These are phyloP conservation scores for Alternaria angustiovoidea DNA, from an alignment of 2,329 filamentous ascomycete species.

Conservation along the genomic window DNA sequence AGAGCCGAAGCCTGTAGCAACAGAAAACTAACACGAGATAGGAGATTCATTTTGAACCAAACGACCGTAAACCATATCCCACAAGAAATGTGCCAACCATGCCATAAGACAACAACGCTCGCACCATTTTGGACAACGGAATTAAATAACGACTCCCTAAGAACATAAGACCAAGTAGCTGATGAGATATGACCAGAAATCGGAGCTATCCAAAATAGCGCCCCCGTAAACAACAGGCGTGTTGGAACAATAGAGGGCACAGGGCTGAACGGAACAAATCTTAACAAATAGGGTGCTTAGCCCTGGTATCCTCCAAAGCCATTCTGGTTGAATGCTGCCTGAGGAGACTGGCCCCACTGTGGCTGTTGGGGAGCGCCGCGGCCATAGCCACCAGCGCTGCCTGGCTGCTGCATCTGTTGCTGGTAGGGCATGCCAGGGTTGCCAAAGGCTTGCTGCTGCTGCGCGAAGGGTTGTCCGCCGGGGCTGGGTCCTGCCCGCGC, in stretches of 20 bases:
- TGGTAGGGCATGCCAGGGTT: conserved; percentile 62
- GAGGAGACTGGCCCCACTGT: conserved; percentile 62
- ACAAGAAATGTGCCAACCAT: conserved; percentile 37
- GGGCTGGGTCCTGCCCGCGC: conserved; percentile 60
- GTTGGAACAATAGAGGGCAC: conserved; percentile 42
- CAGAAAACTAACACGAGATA: conserved; percentile 27
- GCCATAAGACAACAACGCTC: conserved; percentile 30
- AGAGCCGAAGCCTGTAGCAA: conserved; percentile 19
- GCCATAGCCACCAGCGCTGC: conserved; percentile 83
- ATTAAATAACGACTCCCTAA: conserved; percentile 37
- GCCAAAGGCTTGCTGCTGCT: conserved; percentile 66
- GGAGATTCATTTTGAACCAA: conserved; percentile 38
- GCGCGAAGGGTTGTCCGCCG: conserved; percentile 69
- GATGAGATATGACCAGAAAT: conserved; percentile 41
- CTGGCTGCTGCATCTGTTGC: conserved; percentile 57
- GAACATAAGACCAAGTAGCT: conserved; percentile 45
- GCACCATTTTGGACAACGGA: conserved; percentile 37
- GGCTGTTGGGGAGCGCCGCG: conserved; percentile 69
- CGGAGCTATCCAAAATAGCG: conserved; percentile 48
- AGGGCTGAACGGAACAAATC: conserved; percentile 40
- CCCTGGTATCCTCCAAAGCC: conserved; percentile 69
- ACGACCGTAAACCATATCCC: conserved; percentile 33
- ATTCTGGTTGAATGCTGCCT: conserved; percentile 59
- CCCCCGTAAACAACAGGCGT: conserved; percentile 47
- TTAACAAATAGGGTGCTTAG: conserved; percentile 48